Evolutionary conservation across 202 grass and related monocot genomes (phyloP).

Genomic region (Brachypodium distachyon): DNA sequence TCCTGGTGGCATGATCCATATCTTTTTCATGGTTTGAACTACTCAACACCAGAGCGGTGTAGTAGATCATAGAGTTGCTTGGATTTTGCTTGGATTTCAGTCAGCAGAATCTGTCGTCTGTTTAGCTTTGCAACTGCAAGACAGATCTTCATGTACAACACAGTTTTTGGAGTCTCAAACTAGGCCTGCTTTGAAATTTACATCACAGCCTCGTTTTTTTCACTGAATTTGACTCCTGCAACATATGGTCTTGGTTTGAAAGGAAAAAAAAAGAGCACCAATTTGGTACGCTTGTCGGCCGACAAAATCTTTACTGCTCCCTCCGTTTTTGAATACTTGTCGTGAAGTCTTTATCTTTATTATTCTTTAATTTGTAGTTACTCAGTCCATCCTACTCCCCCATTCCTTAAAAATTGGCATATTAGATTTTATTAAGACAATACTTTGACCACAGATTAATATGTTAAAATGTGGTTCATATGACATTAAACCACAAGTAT

Average conservation of each 20-base stretch:
- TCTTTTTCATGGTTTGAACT: background rate
- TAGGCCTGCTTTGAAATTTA: background rate
- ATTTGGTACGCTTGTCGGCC: background rate
- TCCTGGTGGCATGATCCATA: slow-evolving; percentile 32
- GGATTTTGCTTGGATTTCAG: background rate
- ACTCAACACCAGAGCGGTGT: background rate
- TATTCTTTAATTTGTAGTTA: no score
- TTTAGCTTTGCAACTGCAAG: background rate
- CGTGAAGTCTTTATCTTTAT: no score
- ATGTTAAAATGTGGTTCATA: no score
- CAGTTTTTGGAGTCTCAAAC: background rate
- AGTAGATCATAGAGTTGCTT: background rate
- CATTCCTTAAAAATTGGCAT: no score
- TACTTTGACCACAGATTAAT: no score
- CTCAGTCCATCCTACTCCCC: no score
- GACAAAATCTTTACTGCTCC: background rate
- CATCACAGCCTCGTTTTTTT: background rate
- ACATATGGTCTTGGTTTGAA: background rate
- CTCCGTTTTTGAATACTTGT: no score
- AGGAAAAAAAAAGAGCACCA: background rate
- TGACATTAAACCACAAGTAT: no score
- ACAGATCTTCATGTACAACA: background rate
- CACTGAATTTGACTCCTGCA: background rate
- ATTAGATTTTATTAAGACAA: no score
- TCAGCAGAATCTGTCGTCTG: background rate